These are phyloP conservation scores for Exophiala aquamarina DNA, from an alignment of 2,329 filamentous ascomycete species.

Conservation along the genomic window DNA sequence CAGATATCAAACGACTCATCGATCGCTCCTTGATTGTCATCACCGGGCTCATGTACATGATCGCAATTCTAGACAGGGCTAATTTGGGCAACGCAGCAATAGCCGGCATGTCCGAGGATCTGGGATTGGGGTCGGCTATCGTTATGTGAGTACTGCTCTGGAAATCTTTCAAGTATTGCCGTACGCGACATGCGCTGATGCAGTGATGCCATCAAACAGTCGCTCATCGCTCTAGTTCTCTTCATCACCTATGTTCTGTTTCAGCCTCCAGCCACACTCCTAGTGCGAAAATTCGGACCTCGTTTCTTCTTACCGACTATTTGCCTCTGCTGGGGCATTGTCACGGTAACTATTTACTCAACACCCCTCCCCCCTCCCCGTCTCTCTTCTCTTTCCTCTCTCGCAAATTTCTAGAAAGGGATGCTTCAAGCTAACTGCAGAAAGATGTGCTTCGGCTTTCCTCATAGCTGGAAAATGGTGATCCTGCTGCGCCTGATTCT, in stretches of 20 bases:
- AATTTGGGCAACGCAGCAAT: conserved; percentile 73
- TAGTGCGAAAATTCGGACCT: conserved; percentile 64
- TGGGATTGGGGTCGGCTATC: conserved; percentile 33
- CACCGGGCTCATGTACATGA: conserved; percentile 68
- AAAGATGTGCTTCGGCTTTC: conserved; percentile 31
- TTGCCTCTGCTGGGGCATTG: conserved; percentile 41
- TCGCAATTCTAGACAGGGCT: conserved; percentile 75
- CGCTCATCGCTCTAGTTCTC: conserved; percentile 70
- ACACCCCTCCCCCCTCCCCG: conserved; percentile 18
- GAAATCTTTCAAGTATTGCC: not conserved
- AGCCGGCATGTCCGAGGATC: conserved; percentile 51
- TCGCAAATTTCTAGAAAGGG: not conserved
- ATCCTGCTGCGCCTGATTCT: conserved; percentile 45
- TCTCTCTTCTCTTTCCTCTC: not conserved
- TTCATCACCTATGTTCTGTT: conserved; percentile 72
- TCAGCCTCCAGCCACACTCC: conserved; percentile 67
- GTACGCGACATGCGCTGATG: not conserved
- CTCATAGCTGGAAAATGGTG: conserved; percentile 30
- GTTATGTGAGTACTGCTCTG: conserved; percentile 16
- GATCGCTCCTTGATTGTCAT: conserved; percentile 65
- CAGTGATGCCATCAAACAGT: conserved; percentile 28
- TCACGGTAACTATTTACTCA: conserved; percentile 34
- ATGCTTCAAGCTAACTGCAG: too few species aligned
- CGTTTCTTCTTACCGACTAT: conserved; percentile 32
- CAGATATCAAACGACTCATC: conserved; percentile 66